Evolutionary conservation across 2,329 filamentous ascomycete genomes (phyloP), one percentile per base, ranked within the genome.

Genomic region (Ceratocystis cubensis): DNA sequence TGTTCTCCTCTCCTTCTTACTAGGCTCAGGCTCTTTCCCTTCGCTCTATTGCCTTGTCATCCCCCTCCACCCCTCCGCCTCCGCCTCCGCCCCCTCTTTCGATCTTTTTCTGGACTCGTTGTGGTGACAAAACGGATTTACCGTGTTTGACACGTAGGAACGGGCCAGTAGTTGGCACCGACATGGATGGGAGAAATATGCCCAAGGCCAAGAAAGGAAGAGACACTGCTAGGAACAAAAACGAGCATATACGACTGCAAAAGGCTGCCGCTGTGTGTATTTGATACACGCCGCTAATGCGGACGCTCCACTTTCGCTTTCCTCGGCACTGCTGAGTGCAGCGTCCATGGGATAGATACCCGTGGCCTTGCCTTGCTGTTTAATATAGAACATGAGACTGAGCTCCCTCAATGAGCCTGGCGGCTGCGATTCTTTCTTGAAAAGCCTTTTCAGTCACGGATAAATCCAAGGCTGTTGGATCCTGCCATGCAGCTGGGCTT

Each of bases 141-240:
- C 56, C 28, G 56, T 37, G 56, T 59, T 59, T 59, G 56, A 59
- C 56, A 59, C 33, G 13, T 17, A 37, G 30, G 56, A 5, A 59
- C 56, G 28, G 56, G 28, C 56, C 56, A 59, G 56, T 20, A 15
- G 25, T 20, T 59, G 56, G 56, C 56, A 37, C 33, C 56, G 56
- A 13, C 28, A 59, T 37, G 17, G 56, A 59, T 53, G 25, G 20
- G 20, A 13, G 48, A 53, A 53, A 15, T 53, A 15, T 41, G 10
- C 13, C 37, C 15, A 25, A 53, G 10, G 48, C 48, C 22, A 28
- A 59, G 15, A 20, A 37, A 7, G 28, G 7, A 59, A 20, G 25
- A 30, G 22, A 41, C 10, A 13, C 37, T 15, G 3, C 37, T 41
- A 41, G 13, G 10, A 22, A 59, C 13, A 33, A 59, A 59, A 59